A percentile compares a stretch with the other conserved stretches of the same genome.
Conservation (phyloP, 441 rosid species). For the Arabidopsis hybrid region DNA sequence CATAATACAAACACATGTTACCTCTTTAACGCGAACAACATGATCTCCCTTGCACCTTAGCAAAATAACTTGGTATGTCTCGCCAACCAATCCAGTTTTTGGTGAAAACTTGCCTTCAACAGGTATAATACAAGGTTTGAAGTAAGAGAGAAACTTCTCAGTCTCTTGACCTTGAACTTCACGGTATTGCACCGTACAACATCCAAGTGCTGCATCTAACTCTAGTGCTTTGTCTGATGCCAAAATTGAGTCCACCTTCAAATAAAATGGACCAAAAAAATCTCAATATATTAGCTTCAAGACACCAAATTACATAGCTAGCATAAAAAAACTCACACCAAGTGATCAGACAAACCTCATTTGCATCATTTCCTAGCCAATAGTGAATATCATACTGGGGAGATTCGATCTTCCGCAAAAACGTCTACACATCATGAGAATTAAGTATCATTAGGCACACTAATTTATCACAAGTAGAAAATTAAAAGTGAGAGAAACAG, state of each 20-base stretch:
- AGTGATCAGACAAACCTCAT: constrained; percentile 45
- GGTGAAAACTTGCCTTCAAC: constrained; percentile 66
- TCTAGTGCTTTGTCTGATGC: constrained; percentile 87
- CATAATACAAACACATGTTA: constrained; percentile 40
- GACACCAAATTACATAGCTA: neutral
- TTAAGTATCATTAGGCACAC: neutral
- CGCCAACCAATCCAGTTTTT: constrained; percentile 45
- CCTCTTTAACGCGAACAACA: constrained; percentile 87
- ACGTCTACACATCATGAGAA: constrained; percentile 54
- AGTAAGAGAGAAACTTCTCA: constrained; percentile 79
- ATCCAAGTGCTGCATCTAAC: constrained; percentile 78
- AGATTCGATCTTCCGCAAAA: constrained; percentile 58
- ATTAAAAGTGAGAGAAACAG: constrained; percentile 1
- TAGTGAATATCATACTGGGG: constrained; percentile 77
- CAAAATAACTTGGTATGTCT: constrained; percentile 60
- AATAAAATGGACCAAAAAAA: constrained; percentile 5
- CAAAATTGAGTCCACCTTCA: constrained; percentile 68
- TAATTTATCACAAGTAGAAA: constrained; percentile 1
- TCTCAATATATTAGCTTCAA: constrained; percentile 22
- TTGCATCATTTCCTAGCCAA: constrained; percentile 81
- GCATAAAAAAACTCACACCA: no score
- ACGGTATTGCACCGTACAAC: constrained; percentile 83
- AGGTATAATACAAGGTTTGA: constrained; percentile 90
- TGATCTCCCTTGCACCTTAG: constrained; percentile 84
- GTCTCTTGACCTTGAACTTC: constrained; percentile 94